A percentile compares a stretch with the other conserved stretches of the same genome.
phyloP scores from a whole-genome alignment of 257 asterid species.

The Fraxinus americana region DNA sequence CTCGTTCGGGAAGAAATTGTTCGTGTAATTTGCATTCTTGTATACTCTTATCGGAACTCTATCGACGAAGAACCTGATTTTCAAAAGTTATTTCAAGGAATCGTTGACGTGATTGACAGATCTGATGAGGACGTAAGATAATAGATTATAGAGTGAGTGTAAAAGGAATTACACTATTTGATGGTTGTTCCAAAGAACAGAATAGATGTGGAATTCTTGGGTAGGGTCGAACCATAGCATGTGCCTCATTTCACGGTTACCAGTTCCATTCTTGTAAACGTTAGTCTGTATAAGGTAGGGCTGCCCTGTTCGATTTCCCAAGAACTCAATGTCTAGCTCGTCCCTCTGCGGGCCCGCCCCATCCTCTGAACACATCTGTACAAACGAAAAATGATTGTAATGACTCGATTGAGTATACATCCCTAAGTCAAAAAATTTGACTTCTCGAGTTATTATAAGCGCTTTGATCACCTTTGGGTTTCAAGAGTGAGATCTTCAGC shows the following conservation, averaged over 20 bases:
- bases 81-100: background rate
- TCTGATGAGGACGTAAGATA: background rate
- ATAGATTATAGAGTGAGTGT: background rate
- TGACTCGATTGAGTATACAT: background rate
- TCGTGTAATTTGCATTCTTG: slow-evolving; percentile 91
- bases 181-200: slow-evolving; percentile 82
- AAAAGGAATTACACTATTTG: slow-evolving; percentile 22
- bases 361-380: slow-evolving; percentile 82
- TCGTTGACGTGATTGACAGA: background rate
- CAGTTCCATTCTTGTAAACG: slow-evolving; percentile 90
- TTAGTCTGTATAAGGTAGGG: slow-evolving; percentile 87
- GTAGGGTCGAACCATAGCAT: slow-evolving; percentile 95
- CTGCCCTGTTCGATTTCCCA: slow-evolving; percentile 91
- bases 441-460: too few species aligned
- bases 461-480: too few species aligned
- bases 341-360: slow-evolving; percentile 89
- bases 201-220: slow-evolving; percentile 71
- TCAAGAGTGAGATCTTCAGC: background rate
- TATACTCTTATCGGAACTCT: slow-evolving; percentile 70
- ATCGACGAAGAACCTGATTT: slow-evolving; percentile 76
- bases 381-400: background rate
- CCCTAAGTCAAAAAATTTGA: background rate
- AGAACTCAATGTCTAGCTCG: slow-evolving; percentile 89
- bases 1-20: slow-evolving; percentile 80
- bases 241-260: slow-evolving; percentile 89